A percentile compares a stretch with the other conserved stretches of the same genome.
Conservation (phyloP, 495 filamentous ascomycete genomes). For the Daldinia childiae region DNA sequence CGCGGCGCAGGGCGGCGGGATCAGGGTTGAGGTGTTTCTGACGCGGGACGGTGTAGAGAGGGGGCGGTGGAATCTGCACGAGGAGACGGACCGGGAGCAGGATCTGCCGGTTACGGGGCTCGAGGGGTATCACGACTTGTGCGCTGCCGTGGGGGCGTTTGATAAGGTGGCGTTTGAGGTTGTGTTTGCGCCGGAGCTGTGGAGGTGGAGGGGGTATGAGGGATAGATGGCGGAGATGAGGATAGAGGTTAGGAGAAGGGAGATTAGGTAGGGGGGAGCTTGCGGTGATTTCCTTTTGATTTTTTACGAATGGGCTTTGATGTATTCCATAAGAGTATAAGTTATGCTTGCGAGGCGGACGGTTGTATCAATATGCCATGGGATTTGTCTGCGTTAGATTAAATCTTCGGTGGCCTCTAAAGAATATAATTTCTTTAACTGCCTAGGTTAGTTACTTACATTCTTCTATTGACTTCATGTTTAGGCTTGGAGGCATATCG, state of each 20-base stretch:
- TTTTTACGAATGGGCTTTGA: neutral
- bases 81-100: constrained; percentile 75
- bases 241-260: neutral
- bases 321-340: neutral
- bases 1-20: constrained; percentile 28
- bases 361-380: neutral
- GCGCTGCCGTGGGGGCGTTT: constrained; percentile 80
- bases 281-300: neutral
- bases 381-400: neutral
- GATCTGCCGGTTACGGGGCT: constrained; percentile 75
- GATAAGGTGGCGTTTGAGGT: constrained; percentile 77
- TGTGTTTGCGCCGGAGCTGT: constrained; percentile 64
- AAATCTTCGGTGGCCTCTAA: neutral
- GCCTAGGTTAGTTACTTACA: too few relatives aligned
- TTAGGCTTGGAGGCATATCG: neutral
- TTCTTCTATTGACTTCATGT: neutral
- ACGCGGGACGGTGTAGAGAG: constrained; percentile 72
- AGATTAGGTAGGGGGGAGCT: neutral
- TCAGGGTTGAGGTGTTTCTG: constrained; percentile 76
- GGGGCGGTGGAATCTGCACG: constrained; percentile 84
- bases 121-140: constrained; percentile 82
- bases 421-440: too few relatives aligned
- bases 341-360: neutral
- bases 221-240: neutral
- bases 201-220: constrained; percentile 49